Base-by-base conservation (phyloP, 192 early-diverging fungal genomes). In the Spizellomyces punctatus region DNA sequence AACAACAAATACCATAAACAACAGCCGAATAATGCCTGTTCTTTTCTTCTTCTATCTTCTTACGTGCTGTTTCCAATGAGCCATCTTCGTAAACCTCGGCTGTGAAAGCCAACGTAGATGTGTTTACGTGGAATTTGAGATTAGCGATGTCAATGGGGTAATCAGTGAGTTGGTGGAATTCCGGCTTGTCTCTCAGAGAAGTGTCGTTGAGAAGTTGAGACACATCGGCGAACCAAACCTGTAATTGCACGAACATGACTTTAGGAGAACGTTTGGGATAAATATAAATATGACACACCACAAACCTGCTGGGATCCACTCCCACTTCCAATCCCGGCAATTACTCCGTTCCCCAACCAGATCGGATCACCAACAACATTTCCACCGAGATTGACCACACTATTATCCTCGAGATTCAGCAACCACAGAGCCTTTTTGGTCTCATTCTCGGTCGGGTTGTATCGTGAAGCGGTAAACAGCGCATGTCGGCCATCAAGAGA, bases 41-140 rank as follows among this genome's bases (percentile, higher is more conserved):
- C 21, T n/a, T 45, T 36, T 70, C 68, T 10, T 79, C 76, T 36
- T 84, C 46, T 50, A 73, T 64, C 56, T 89, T 85, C 55, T 80
- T 83, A 55, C 82, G 63, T 5, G 88, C 85, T 17, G 82, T 83
- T 22, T 85, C 80, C 36, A 92, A 71, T 3, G 84, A 74, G 6
- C 77, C 79, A 19, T 87, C 83, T 8, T 71, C 81, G 71, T 91
- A 89, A 9, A 93, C 91, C 8, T 79, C 78, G 22, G 92, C 92
- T 0, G 87, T 87, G 71, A 93, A 92, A 7, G 82, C 89, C 27
- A 91, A 76, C 17, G 83, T 62, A 14, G 77, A 74, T 7, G 87
- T 77, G 7, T 71, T 73, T 27, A 52, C 21, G 66, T 82, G 85
- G 74, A 77, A 91, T 66, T 91, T 88, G 65, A 89, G 55, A 69